Evolutionary conservation across 768 basidiomycete species (phyloP).

Genomic region (Hysterangium stoloniferum): DNA sequence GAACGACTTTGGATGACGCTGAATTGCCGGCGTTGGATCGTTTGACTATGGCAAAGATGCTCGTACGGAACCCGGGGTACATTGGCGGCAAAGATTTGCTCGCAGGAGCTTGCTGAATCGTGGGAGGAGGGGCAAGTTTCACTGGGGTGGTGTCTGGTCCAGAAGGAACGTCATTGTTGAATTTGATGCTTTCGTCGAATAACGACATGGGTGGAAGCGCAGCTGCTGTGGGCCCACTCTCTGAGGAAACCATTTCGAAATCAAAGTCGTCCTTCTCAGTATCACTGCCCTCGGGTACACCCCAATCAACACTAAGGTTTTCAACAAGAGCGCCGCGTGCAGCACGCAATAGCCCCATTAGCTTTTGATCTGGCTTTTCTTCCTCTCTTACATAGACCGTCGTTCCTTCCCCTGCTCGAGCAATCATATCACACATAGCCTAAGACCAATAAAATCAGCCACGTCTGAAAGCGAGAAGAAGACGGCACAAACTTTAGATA

Average conservation of each 20-base stretch:
- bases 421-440: slow-evolving; percentile 45
- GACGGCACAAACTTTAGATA: slow-evolving; percentile 28
- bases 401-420: slow-evolving; percentile 44
- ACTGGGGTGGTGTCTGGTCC: not conserved
- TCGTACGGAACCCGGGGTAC: slow-evolving; percentile 13
- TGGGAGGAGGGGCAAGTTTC: slow-evolving; percentile 12
- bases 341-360: slow-evolving; percentile 42
- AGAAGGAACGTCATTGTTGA: not conserved
- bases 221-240: not conserved
- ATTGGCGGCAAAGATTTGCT: not conserved
- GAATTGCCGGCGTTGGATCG: slow-evolving; percentile 1
- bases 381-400: slow-evolving; percentile 37
- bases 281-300: not conserved
- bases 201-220: not conserved
- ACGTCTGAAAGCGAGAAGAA: not conserved
- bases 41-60: slow-evolving; percentile 14
- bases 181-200: not conserved
- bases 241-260: slow-evolving; percentile 12
- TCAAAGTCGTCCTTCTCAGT: slow-evolving; percentile 1
- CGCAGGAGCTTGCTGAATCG: slow-evolving; percentile 11
- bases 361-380: slow-evolving; percentile 43
- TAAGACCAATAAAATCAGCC: not conserved
- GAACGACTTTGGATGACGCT: not conserved
- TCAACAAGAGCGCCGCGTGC: slow-evolving; percentile 41
- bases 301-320: slow-evolving; percentile 45